phyloP scores from a whole-genome alignment of 805 yeast genomes.

The Candida ulmi region DNA sequence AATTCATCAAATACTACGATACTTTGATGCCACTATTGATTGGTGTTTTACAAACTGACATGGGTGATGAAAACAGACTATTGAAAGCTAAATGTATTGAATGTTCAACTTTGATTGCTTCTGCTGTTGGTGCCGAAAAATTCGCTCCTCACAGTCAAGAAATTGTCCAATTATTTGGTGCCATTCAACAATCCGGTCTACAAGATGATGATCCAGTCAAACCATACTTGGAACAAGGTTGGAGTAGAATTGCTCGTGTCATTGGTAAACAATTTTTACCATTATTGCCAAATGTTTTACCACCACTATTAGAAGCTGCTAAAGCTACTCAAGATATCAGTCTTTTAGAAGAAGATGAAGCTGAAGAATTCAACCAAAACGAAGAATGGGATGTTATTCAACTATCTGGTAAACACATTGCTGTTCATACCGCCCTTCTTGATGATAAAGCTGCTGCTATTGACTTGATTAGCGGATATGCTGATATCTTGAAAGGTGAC shows the following conservation, averaged over 20 bases:
- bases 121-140: slow-evolving; percentile 91
- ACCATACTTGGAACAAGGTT: slow-evolving; percentile 85
- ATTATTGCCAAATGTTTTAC: slow-evolving; percentile 75
- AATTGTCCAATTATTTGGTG: slow-evolving; percentile 63
- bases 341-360: slow-evolving; percentile 81
- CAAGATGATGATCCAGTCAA: slow-evolving; percentile 83
- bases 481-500: slow-evolving; percentile 73
- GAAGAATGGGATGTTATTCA: slow-evolving; percentile 96
- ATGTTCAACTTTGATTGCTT: slow-evolving; percentile 89
- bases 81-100: slow-evolving; percentile 92
- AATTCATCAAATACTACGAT: slow-evolving; percentile 87
- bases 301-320: slow-evolving; percentile 83
- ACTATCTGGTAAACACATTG: slow-evolving; percentile 86
- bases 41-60: slow-evolving; percentile 71
- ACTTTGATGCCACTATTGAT: slow-evolving; percentile 87
- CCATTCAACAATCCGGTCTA: slow-evolving; percentile 55
- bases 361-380: slow-evolving; percentile 74
- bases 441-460: slow-evolving; percentile 94
- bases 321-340: slow-evolving; percentile 87
- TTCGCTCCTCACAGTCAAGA: slow-evolving; percentile 72
- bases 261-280: slow-evolving; percentile 85
- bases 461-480: slow-evolving; percentile 80
- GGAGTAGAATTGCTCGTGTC: slow-evolving; percentile 90
- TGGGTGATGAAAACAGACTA: slow-evolving; percentile 71
- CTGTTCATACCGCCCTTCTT: slow-evolving; percentile 88